phyloP scores from a whole-genome alignment of 139 green algal species.

The Closterium sp. region DNA sequence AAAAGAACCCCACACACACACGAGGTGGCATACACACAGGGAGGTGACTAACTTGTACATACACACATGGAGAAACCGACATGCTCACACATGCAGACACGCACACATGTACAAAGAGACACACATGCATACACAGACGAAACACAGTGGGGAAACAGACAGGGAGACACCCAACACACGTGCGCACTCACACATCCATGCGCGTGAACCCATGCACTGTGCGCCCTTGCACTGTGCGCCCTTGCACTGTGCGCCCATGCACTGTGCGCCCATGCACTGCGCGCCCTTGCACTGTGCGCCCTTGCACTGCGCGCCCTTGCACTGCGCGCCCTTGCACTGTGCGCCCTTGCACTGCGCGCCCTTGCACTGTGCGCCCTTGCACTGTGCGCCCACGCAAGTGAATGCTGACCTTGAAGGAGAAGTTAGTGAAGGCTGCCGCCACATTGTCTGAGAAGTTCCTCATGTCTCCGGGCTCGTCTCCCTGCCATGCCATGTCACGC shows the following conservation, averaged over 20 bases:
- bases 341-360: background rate
- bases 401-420: conserved; percentile 32
- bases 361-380: background rate
- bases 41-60: background rate
- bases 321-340: no score
- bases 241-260: no score
- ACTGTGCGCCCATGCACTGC: no score
- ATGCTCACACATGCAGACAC: background rate
- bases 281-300: no score
- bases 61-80: background rate
- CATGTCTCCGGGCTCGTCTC: conserved; percentile 15
- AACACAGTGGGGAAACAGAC: no score
- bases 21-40: background rate
- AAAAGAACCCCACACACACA: background rate
- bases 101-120: background rate
- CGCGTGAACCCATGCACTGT: no score
- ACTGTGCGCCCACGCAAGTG: no score
- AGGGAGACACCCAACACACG: no score
- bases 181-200: no score
- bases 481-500: background rate
- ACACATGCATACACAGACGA: background rate
- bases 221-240: no score
- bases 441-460: conserved; percentile 7
- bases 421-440: conserved; percentile 17
- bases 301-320: no score